Base-by-base conservation (phyloP, 352 stramenopile genomes). In the Globisporangium ultimum region DNA sequence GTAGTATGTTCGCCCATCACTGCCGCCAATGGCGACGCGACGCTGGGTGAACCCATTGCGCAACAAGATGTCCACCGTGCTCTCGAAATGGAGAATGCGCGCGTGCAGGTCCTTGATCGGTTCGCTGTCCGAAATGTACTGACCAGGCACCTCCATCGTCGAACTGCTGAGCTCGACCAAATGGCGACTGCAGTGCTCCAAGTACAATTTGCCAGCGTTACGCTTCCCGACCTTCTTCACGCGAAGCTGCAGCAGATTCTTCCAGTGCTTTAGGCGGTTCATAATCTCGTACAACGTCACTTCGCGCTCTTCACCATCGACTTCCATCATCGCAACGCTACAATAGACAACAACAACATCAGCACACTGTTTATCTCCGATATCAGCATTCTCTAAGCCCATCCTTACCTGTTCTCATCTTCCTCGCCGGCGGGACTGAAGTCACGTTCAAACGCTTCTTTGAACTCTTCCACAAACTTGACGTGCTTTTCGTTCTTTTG, bases 21-120 rank as follows among this genome's bases (percentile, higher is more conserved):
- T 97, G 34, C 91, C 91, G 15, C 91, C 84, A 58, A 98, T 89
- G 15, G 87, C 79, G 41, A 98, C 72, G 18, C 91, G 89, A n/a
- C 90, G 83, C 63, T 97, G 91, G 21, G 87, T 96, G 72, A 94
- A 97, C 15, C 89, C 89, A 38, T 96, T 91, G 46, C 87, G 82
- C 49, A 95, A 43, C 24, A 96, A 47, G 10, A 96, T 80, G 45
- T 96, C 85, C 18, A 93, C 84, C 4, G 85, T 85, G 49, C 79
- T 92, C 61, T 97, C 80, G 49, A 98, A 97, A 53, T 95, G 85
- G 53, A 89, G 67, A 20, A 98, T 90, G 50, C 90, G 93, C 47
- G 90, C 88, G 63, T 98, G 90, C 42, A 97, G 70, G 49, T 97
- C 90, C 58, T 96, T 95, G 60, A 95, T 95, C 11, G 91, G 91